Evolutionary conservation across 805 yeast species (phyloP), one percentile per base, ranked within the genome.

Genomic region (Diddensiella transvaalensis): DNA sequence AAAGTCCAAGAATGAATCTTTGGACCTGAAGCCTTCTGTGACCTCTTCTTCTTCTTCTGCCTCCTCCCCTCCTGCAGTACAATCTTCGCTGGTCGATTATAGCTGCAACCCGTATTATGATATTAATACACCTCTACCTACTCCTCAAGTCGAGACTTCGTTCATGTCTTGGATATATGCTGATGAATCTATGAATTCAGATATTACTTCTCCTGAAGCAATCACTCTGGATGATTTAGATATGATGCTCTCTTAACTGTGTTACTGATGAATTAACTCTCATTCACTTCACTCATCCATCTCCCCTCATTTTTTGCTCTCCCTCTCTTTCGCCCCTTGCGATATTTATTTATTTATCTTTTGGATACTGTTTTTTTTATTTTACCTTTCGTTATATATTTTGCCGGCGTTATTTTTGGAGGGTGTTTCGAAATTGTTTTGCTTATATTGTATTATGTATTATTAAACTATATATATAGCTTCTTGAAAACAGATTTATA

Each of bases 51-150:
- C 39, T 35, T 10, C 17, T 8, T 19, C 41, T 15, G 41, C 38
- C n/a, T n/a, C 38, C 5, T 19, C 17, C 19, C 38, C 38, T 15
- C 17, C 38, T 8, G n/a, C 41, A 4, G 23, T 38, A 18, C 17
- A 19, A 17, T 37, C 38, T 29, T 22, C 30, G 29, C 30, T 21
- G 18, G 39, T 11, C 13, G 47, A 42, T 10, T 41, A n/a, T 19
- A 18, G 43, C 18, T 40, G 55, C 33, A 62, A 62, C 47, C 54
- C 61, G 10, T 62, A 62, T 44, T 62, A 62, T 42, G 66, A 62
- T 39, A 40, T 39, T 3, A 40, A 59, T 4, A 19, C 57, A 51
- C 18, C 40, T 47, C 21, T 57, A 51, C 15, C 48, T 55, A 2
- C 52, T 42, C 50, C 53, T 23, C 48, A 48, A 26, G 47, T 29